These are phyloP conservation scores for Allantophomopsis cytisporea DNA, from an alignment of 2,329 filamentous ascomycete species.

Conservation along the genomic window DNA sequence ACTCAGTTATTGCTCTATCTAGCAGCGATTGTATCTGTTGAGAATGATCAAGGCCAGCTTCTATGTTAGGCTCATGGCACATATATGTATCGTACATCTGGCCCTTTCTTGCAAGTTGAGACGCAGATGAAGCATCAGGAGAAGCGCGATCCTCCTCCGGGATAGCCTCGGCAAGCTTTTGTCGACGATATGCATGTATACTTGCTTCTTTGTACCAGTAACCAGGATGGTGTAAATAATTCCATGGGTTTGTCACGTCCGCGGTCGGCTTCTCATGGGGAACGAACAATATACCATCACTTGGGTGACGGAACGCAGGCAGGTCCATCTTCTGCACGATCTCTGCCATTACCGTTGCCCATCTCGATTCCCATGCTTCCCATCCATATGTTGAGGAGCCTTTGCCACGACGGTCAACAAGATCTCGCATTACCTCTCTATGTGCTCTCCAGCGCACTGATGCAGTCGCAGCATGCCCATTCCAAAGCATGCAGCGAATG, in stretches of 20 bases:
- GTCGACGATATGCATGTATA: conserved; percentile 38
- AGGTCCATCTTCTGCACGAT: conserved; percentile 40
- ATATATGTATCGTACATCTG: conserved; percentile 54
- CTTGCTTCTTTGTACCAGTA: conserved; percentile 54
- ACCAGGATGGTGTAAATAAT: conserved; percentile 49
- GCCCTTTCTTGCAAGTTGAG: conserved; percentile 31
- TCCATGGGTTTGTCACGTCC: conserved; percentile 48
- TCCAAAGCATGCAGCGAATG: conserved; percentile 72
- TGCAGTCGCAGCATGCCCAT: conserved; percentile 63
- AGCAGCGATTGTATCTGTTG: conserved; percentile 39
- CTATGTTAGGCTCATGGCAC: conserved; percentile 48
- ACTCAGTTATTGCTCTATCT: conserved; percentile 36
- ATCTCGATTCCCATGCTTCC: conserved; percentile 82
- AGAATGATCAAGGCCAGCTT: conserved; percentile 41
- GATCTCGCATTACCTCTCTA: conserved; percentile 56
- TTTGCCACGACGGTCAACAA: conserved; percentile 72
- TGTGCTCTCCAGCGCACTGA: conserved; percentile 73
- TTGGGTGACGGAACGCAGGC: conserved; percentile 24
- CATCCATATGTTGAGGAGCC: conserved; percentile 85
- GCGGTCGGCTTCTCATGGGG: conserved; percentile 34
- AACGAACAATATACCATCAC: no score
- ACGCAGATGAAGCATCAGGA: conserved; percentile 32
- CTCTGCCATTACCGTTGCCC: conserved; percentile 48
- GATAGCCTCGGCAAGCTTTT: conserved; percentile 38
- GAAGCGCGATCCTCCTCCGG: conserved; percentile 43